A percentile compares a stretch with the other conserved stretches of the same genome.
These are phyloP conservation scores for Ananas comosus DNA, from an alignment of 176 grass and related monocot species.

Conservation along the genomic window DNA sequence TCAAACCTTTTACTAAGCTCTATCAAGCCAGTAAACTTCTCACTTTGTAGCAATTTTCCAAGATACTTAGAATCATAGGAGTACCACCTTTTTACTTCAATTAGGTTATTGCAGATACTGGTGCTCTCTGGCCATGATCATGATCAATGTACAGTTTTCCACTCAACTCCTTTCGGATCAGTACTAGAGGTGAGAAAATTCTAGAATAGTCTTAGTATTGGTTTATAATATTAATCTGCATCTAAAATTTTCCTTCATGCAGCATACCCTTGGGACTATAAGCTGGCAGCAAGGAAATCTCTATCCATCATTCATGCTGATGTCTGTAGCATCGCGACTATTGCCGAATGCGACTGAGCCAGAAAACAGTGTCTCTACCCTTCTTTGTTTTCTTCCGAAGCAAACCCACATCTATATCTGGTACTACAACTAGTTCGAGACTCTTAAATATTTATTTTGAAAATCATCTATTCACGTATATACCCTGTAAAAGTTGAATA, in stretches of 20 bases:
- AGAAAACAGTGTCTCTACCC: conserved; percentile 39
- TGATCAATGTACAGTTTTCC: conserved; percentile 81
- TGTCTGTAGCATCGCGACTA: conserved; percentile 45
- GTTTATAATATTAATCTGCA: conserved; percentile 9
- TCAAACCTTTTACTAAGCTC: conserved; percentile 68
- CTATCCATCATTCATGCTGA: conserved; percentile 96
- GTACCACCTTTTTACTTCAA: conserved; percentile 10
- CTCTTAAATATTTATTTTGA: no score
- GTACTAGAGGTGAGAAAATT: conserved; percentile 56
- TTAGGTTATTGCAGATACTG: conserved; percentile 50
- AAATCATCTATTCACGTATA: no score
- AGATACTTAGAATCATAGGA: not conserved
- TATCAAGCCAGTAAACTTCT: conserved; percentile 64
- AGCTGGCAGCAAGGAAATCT: conserved; percentile 96
- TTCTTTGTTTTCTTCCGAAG: conserved; percentile 83
- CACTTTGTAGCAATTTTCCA: not conserved
- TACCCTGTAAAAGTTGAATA: no score
- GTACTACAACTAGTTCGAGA: conserved; percentile 23
- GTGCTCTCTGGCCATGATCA: conserved; percentile 94
- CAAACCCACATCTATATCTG: conserved; percentile 96
- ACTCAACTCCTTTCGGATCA: conserved; percentile 48
- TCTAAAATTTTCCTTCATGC: conserved; percentile 30
- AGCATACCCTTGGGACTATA: conserved; percentile 85
- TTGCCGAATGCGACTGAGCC: conserved; percentile 48
- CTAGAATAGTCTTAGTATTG: conserved; percentile 4